phyloP scores from a whole-genome alignment of 164 flowering plant species.

The Kalanchoe fedtschenkoi region DNA sequence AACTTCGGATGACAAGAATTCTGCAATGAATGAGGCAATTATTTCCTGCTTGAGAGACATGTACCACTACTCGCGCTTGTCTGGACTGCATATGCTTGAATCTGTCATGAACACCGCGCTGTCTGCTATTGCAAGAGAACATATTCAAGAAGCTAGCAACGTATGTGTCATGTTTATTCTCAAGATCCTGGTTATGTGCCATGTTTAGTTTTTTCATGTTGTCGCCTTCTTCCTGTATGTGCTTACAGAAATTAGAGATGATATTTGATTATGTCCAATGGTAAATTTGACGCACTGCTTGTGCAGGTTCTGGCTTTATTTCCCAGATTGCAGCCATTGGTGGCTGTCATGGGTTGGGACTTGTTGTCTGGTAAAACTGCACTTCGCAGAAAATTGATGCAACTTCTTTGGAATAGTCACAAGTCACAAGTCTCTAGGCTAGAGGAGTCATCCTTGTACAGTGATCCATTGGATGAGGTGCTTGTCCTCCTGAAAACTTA shows the following conservation, averaged over 20 bases:
- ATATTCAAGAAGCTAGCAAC: constrained; percentile 73
- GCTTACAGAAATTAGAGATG: too few relatives aligned
- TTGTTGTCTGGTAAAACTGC: constrained; percentile 72
- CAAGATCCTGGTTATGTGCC: neutral
- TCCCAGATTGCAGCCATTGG: constrained; percentile 90
- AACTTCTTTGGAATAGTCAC: constrained; percentile 62
- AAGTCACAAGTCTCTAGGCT: constrained; percentile 63
- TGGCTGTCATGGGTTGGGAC: constrained; percentile 98
- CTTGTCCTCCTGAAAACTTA: neutral
- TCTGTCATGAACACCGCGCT: constrained; percentile 67
- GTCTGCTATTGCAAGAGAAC: constrained; percentile 62
- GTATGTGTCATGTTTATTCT: constrained; percentile 39
- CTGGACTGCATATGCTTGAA: constrained; percentile 68
- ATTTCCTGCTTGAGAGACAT: constrained; percentile 65
- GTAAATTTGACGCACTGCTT: neutral
- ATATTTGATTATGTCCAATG: too few relatives aligned
- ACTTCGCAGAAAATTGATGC: constrained; percentile 65
- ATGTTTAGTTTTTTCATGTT: neutral
- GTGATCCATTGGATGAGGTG: constrained; percentile 74
- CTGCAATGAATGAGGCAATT: constrained; percentile 22
- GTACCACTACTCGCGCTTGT: constrained; percentile 89
- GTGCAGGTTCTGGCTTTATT: constrained; percentile 57
- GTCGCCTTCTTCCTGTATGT: neutral
- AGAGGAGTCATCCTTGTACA: constrained; percentile 58
- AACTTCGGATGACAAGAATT: constrained; percentile 13